Conservation (phyloP, 2,329 filamentous ascomycete species). For the Podosphaera aphanis region DNA sequence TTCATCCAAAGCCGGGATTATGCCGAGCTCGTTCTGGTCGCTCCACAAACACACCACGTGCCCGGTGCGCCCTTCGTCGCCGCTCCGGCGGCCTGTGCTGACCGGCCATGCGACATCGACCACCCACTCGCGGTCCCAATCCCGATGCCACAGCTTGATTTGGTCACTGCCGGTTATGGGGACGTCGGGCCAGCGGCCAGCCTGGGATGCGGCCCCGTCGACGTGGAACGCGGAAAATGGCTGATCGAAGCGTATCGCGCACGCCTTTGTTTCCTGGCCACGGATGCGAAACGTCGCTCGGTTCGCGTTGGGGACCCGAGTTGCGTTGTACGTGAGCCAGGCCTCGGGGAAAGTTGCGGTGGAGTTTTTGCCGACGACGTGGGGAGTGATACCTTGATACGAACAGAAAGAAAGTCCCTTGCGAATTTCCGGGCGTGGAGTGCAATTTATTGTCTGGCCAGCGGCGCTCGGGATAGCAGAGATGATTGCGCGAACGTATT, state of each 20-base stretch:
- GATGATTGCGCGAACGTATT: slow-evolving; percentile 45
- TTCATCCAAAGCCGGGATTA: slow-evolving; percentile 70
- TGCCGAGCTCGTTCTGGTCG: slow-evolving; percentile 48
- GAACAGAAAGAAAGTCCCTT: slow-evolving; percentile 39
- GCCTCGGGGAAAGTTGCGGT: slow-evolving; percentile 22
- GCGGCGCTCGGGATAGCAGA: slow-evolving; percentile 45
- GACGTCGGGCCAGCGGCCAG: slow-evolving; percentile 36
- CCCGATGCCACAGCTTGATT: slow-evolving; percentile 60
- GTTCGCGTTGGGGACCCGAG: slow-evolving; percentile 20
- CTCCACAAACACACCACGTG: slow-evolving; percentile 64
- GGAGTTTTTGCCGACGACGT: slow-evolving; percentile 28
- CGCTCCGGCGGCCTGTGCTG: slow-evolving; percentile 12
- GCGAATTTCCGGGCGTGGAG: slow-evolving; percentile 18
- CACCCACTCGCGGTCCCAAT: slow-evolving; percentile 54
- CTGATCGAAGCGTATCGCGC: slow-evolving; percentile 47
- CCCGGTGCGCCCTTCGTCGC: slow-evolving; percentile 29
- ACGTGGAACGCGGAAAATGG: slow-evolving; percentile 43
- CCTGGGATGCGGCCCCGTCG: slow-evolving; percentile 30
- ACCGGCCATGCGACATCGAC: slow-evolving; percentile 39
- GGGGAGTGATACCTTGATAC: slow-evolving; percentile 45
- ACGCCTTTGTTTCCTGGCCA: slow-evolving; percentile 56
- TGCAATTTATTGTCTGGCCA: slow-evolving; percentile 34
- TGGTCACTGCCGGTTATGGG: slow-evolving; percentile 39
- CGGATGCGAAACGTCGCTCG: slow-evolving; percentile 40
- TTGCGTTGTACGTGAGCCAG: slow-evolving; percentile 45